These are phyloP conservation scores for Gilbertella persicaria DNA, from an alignment of 371 early-diverging fungal species.

Conservation along the genomic window DNA sequence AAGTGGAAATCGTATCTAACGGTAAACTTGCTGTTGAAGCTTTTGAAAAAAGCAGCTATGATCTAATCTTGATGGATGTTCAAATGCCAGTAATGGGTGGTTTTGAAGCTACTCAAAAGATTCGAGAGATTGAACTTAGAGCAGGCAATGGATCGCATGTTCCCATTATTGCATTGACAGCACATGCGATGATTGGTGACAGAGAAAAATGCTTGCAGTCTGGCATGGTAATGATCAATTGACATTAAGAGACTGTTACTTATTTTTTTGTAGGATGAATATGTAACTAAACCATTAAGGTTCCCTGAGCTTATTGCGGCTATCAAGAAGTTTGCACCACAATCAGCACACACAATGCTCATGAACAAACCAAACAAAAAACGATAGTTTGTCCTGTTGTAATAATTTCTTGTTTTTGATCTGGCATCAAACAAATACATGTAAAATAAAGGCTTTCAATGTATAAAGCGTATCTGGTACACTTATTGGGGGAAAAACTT, in stretches of 20 bases:
- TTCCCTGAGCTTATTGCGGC: constrained; percentile 63
- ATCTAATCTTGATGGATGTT: constrained; percentile 81
- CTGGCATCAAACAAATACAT: too few relatives aligned
- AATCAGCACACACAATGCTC: constrained; percentile 18
- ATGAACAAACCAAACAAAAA: constrained; percentile 3
- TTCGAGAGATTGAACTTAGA: constrained; percentile 64
- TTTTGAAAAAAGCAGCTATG: constrained; percentile 58
- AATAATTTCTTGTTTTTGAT: too few relatives aligned
- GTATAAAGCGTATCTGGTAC: too few relatives aligned
- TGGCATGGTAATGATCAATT: constrained; percentile 61
- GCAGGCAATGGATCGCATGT: constrained; percentile 49
- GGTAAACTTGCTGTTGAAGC: constrained; percentile 76
- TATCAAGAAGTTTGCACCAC: constrained; percentile 58
- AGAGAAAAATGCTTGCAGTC: constrained; percentile 73
- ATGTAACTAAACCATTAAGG: constrained; percentile 71
- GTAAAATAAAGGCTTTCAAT: too few relatives aligned
- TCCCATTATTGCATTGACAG: constrained; percentile 79
- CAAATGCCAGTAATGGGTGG: constrained; percentile 81
- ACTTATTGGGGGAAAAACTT: too few relatives aligned
- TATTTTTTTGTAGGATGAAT: constrained; percentile 56
- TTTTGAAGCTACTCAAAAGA: constrained; percentile 73
- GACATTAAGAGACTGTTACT: background rate
- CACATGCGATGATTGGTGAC: constrained; percentile 84
- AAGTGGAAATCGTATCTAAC: constrained; percentile 70
- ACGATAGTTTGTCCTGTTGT: background rate